A percentile compares a stretch with the other conserved stretches of the same genome.
Evolutionary conservation across 345 rosid genomes (phyloP).

Genomic region (Litchi chinensis): DNA sequence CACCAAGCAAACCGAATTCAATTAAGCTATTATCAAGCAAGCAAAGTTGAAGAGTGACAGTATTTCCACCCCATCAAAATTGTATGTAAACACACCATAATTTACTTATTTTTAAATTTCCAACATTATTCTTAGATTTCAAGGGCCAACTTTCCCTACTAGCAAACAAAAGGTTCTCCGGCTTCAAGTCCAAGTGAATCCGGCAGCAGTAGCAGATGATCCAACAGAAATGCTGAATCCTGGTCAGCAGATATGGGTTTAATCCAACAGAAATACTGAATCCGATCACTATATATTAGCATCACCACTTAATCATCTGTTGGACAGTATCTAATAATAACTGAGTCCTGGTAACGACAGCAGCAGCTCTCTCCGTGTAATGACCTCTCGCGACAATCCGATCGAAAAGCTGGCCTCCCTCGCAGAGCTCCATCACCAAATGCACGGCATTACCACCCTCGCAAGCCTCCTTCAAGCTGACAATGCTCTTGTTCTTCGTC

Average conservation of each 20-base stretch:
- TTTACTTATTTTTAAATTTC: too few species aligned
- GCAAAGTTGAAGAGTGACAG: too few species aligned
- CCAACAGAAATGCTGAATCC: too few species aligned
- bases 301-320: too few species aligned
- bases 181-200: conserved; percentile 98
- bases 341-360: conserved; percentile 73
- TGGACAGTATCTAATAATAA: too few species aligned
- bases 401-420: conserved; percentile 98
- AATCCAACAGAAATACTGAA: too few species aligned
- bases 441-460: conserved; percentile 98
- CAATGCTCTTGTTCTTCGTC: conserved; percentile 85
- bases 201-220: too few species aligned
- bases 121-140: conserved; percentile 24
- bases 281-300: conserved; percentile 30
- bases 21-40: too few species aligned
- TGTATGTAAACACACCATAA: too few species aligned
- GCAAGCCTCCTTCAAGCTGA: conserved; percentile 87
- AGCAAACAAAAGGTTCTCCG: conserved; percentile 95
- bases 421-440: conserved; percentile 99
- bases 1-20: too few species aligned
- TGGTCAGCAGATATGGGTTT: too few species aligned
- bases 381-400: conserved; percentile 99
- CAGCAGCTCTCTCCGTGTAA: conserved; percentile 97
- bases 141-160: conserved; percentile 96
- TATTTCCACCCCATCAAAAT: too few species aligned